Conservation (phyloP, 768 basidiomycete genomes). For the Bullera alba region DNA sequence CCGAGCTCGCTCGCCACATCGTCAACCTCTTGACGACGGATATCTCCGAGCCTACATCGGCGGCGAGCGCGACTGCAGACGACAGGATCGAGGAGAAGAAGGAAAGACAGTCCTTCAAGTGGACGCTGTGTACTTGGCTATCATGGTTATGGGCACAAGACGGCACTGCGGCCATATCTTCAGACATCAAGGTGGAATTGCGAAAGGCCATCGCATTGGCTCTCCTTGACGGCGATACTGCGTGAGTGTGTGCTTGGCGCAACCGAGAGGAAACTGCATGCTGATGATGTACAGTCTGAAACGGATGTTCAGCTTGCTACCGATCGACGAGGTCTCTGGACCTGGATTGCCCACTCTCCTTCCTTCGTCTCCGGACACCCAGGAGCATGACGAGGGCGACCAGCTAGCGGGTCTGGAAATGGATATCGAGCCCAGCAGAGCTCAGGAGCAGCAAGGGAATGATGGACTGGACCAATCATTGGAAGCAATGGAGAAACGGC, state of each 20-base stretch:
- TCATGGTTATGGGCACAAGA: constrained; percentile 12
- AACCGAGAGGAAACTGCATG: no score
- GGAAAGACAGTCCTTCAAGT: constrained; percentile 9
- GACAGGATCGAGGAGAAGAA: constrained; percentile 4
- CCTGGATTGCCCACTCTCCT: no score
- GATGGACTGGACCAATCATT: neutral
- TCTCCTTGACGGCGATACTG: no score
- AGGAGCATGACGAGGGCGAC: neutral
- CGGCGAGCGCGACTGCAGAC: neutral
- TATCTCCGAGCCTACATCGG: neutral
- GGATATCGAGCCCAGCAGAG: no score
- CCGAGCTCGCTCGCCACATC: constrained; percentile 12
- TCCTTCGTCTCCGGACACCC: neutral
- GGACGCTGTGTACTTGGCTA: constrained; percentile 20
- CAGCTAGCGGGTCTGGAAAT: neutral
- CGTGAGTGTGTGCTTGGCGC: no score
- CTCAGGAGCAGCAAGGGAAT: neutral
- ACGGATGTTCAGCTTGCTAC: neutral
- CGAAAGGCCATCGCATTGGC: no score
- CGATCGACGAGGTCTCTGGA: neutral
- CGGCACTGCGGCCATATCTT: no score
- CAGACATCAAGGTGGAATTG: no score
- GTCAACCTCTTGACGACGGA: constrained; percentile 1
- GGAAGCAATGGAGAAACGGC: neutral
- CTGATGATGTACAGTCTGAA: neutral